These are phyloP conservation scores for Serendipita sp. DNA, from an alignment of 1,284 basidiomycete species.

Conservation along the genomic window DNA sequence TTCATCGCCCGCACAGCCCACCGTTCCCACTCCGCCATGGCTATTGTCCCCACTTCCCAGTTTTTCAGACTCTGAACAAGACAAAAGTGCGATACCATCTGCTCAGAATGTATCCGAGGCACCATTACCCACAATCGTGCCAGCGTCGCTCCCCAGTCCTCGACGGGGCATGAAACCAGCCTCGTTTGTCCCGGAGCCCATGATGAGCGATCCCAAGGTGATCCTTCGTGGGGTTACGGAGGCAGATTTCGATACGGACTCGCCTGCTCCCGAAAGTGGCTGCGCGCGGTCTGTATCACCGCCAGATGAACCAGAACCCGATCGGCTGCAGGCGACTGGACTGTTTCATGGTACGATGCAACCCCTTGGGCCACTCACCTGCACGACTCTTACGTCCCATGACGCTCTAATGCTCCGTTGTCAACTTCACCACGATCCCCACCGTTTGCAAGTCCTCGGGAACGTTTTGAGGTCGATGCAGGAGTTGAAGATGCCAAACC, in stretches of 20 bases:
- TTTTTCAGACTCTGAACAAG: background rate
- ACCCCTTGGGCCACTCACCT: background rate
- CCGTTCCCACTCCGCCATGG: background rate
- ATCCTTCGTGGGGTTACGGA: background rate
- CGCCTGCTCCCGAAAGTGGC: background rate
- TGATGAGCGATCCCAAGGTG: background rate
- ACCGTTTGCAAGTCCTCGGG: background rate
- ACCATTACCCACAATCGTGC: background rate
- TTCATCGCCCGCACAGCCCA: background rate
- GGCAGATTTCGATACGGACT: background rate
- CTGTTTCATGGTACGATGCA: background rate
- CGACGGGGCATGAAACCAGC: too few species aligned
- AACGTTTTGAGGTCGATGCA: background rate
- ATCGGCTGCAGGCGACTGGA: background rate
- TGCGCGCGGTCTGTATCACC: background rate
- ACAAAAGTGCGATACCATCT: background rate
- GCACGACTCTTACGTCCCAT: background rate
- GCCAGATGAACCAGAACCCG: background rate
- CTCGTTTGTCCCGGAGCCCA: background rate
- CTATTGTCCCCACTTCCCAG: background rate
- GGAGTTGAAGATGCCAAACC: conserved; percentile 2
- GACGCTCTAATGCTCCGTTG: background rate
- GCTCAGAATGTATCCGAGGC: background rate
- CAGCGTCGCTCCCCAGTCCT: background rate
- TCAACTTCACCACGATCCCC: background rate